These are phyloP conservation scores for Stephanocyclus meneghinianus DNA, from an alignment of 352 stramenopile species.

Conservation along the genomic window DNA sequence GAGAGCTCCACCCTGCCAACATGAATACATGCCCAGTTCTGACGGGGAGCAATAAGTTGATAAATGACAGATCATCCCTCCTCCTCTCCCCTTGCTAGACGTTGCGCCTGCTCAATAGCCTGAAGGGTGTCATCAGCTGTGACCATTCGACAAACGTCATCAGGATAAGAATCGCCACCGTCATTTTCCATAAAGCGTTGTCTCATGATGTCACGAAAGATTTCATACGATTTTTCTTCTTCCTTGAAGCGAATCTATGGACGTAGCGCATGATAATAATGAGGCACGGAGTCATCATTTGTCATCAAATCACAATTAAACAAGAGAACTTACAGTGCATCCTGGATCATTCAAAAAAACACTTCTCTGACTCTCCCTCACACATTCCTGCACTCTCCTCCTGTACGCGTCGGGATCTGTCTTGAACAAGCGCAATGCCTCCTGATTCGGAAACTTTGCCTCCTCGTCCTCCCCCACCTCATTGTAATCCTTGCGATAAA, in stretches of 20 bases:
- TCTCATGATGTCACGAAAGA: conserved; percentile 73
- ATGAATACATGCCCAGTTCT: neutral
- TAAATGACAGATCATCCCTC: neutral
- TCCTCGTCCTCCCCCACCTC: conserved; percentile 60
- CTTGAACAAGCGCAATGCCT: conserved; percentile 87
- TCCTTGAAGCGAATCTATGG: conserved; percentile 61
- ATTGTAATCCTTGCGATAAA: conserved; percentile 94
- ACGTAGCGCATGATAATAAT: neutral
- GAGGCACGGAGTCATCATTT: neutral
- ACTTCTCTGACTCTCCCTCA: conserved; percentile 90
- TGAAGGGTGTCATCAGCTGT: conserved; percentile 34
- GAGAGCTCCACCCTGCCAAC: neutral
- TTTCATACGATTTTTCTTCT: conserved; percentile 64
- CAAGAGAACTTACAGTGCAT: conserved; percentile 71
- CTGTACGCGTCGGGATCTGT: conserved; percentile 87
- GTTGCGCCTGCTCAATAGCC: conserved; percentile 21
- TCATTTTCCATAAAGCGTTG: conserved; percentile 48
- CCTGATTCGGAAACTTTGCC: conserved; percentile 82
- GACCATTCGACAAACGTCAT: conserved; percentile 23
- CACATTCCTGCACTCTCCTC: conserved; percentile 88
- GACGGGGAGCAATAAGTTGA: neutral
- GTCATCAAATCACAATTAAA: neutral
- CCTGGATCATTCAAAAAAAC: conserved; percentile 91
- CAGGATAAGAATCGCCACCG: neutral
- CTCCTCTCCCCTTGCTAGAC: neutral